Percentiles rank a stretch among this genome's conserved stretches.
phyloP scores from a whole-genome alignment of 768 basidiomycete species.

The Auriculariales sp. region DNA sequence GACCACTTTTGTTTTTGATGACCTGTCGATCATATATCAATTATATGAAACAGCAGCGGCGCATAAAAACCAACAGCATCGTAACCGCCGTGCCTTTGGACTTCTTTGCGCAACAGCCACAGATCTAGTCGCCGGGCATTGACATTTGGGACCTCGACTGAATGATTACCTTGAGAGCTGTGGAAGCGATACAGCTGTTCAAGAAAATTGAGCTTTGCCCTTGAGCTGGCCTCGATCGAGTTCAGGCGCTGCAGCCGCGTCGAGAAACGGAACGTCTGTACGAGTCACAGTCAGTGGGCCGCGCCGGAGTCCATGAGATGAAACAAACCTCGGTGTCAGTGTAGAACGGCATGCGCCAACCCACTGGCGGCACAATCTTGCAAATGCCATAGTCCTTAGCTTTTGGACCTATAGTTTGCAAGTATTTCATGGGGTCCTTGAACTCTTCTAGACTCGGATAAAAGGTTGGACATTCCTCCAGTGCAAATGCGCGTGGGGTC shows the following conservation, averaged over 20 bases:
- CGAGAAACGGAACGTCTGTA: slow-evolving; percentile 82
- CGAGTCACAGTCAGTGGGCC: background rate
- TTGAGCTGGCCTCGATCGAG: slow-evolving; percentile 91
- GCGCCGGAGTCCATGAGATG: background rate
- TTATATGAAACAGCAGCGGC: slow-evolving; percentile 10
- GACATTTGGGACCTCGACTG: slow-evolving; percentile 86
- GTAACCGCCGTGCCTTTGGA: slow-evolving; percentile 77
- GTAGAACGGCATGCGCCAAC: slow-evolving; percentile 93
- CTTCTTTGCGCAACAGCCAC: slow-evolving; percentile 86
- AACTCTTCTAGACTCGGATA: slow-evolving; percentile 87
- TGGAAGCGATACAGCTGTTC: slow-evolving; percentile 96
- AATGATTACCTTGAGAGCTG: slow-evolving; percentile 83
- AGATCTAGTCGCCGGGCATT: slow-evolving; percentile 87
- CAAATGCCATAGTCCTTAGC: slow-evolving; percentile 79
- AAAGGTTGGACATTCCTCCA: slow-evolving; percentile 81
- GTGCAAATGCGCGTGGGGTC: slow-evolving; percentile 61
- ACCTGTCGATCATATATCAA: slow-evolving; percentile 60
- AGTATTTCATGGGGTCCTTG: slow-evolving; percentile 86
- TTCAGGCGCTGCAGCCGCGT: slow-evolving; percentile 90
- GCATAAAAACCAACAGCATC: slow-evolving; percentile 46
- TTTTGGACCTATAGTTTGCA: slow-evolving; percentile 58
- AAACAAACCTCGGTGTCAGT: slow-evolving; percentile 85
- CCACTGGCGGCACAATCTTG: slow-evolving; percentile 86
- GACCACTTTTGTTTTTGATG: slow-evolving; percentile 77
- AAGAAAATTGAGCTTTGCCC: slow-evolving; percentile 93